Evolutionary conservation across 129 eudicot species (phyloP), one percentile per base, ranked within the genome.

Genomic region (Dittrichia graveolens): DNA sequence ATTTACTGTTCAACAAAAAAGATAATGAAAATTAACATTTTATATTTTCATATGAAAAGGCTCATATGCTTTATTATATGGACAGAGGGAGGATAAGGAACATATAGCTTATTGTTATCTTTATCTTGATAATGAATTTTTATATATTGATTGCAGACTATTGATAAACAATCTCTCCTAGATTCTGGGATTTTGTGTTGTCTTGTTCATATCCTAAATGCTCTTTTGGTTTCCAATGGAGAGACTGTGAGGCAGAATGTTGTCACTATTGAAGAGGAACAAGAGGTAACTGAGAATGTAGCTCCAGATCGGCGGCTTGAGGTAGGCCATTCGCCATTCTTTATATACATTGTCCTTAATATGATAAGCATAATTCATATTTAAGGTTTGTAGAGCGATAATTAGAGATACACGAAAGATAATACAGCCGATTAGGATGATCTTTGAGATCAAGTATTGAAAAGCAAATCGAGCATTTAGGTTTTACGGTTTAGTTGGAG

Each of bases 111-210:
- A 24, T 54, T 48, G 43, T 15, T 74, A 45, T 47, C 11, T 19
- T 42, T 75, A 39, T 44, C 71, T 69, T 18, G 6, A 46, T 67
- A 9, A 53, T 49, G 11, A 61, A 76, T 45, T 18, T 37, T 44
- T 74, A 19, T 47, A 63, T 76, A 37, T 73, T 60, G 34, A 68
- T 64, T 75, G 80, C 96, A 95, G 99, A 84, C 87, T 39, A 76
- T 86, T 84, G 99, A 95, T 83, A 91, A 88, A 78, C 97, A 88
- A 79, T 91, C 96, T 47, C 96, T 95, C 55, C 95, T 95, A 67
- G 99, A 95, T 83, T 90, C 99, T 45, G 99, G 99, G 74, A 95
- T 95, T 57, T 75, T 95, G 68, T 86, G 91, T 67, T 95, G 99
- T 78, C 93, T 95, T 35, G 87, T 91, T 76, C 87, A 95, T 83